Evolutionary conservation across 1,139 yeast genomes (phyloP).

Genomic region (Kurtzmaniella natalensis): DNA sequence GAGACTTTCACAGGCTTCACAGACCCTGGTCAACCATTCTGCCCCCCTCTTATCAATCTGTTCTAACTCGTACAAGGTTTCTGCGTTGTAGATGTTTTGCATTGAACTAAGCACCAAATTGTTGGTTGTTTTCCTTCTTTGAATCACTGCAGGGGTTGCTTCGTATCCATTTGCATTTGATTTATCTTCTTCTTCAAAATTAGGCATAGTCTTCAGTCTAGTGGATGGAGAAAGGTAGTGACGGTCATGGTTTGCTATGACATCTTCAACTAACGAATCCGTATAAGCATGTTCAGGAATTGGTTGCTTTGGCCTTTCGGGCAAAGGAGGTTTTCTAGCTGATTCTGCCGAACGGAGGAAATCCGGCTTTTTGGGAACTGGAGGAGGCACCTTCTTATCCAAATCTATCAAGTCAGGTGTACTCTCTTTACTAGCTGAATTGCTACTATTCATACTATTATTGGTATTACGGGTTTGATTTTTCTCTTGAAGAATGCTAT

Average conservation of each 20-base stretch:
- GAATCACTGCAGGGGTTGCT: conserved; percentile 2
- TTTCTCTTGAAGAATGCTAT: conserved; percentile 13
- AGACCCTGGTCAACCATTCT: conserved; percentile 44
- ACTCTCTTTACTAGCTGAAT: neutral
- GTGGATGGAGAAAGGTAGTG: conserved; percentile 1
- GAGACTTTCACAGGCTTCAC: conserved; percentile 31
- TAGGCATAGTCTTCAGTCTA: neutral
- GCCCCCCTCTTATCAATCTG: conserved; percentile 46
- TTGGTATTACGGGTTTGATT: conserved; percentile 12
- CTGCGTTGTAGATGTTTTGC: conserved; percentile 4
- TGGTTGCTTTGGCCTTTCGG: conserved; percentile 10
- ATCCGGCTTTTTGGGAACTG: conserved; percentile 37
- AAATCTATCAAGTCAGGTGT: conserved; percentile 32
- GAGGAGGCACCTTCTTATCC: conserved; percentile 29
- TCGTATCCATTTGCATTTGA: too few species aligned
- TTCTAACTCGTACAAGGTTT: conserved; percentile 25
- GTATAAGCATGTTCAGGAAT: conserved; percentile 5
- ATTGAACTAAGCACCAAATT: neutral
- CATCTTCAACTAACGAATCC: conserved; percentile 4
- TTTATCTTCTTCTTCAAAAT: too few species aligned
- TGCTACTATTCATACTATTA: conserved; percentile 4
- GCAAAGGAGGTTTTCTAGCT: conserved; percentile 21
- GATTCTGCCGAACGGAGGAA: conserved; percentile 25
- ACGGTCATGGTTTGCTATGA: neutral
- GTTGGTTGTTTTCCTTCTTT: conserved; percentile 1